A percentile compares a stretch with the other conserved stretches of the same genome.
Evolutionary conservation across 768 basidiomycete genomes (phyloP).

Genomic region (Auricularia cornea): DNA sequence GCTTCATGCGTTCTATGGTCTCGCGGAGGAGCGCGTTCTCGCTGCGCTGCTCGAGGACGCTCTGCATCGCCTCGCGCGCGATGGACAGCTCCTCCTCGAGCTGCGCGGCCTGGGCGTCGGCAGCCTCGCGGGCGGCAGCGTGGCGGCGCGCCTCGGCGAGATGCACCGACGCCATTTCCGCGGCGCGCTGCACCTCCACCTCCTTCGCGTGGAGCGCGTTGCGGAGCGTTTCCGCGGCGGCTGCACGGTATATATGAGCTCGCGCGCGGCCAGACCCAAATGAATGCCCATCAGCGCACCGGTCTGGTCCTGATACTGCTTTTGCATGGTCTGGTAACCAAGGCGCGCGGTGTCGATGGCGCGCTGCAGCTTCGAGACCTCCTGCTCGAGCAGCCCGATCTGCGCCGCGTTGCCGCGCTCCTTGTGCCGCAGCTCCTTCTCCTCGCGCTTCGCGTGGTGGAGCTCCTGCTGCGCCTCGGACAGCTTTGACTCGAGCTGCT

Average conservation of each 20-base stretch:
- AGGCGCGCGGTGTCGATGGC: slow-evolving; percentile 63
- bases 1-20: slow-evolving; percentile 90
- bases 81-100: slow-evolving; percentile 63
- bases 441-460: slow-evolving; percentile 74
- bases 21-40: slow-evolving; percentile 90
- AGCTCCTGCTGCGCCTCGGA: slow-evolving; percentile 77
- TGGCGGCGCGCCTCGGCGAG: slow-evolving; percentile 61
- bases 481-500: slow-evolving; percentile 65
- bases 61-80: slow-evolving; percentile 63
- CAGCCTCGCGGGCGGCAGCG: slow-evolving; percentile 55
- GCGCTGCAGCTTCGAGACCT: slow-evolving; percentile 68
- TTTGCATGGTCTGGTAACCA: slow-evolving; percentile 69
- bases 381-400: slow-evolving; percentile 65
- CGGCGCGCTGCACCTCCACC: slow-evolving; percentile 55
- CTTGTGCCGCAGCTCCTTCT: slow-evolving; percentile 84
- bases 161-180: slow-evolving; percentile 51
- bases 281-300: too few species aligned
- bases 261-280: too few species aligned
- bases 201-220: slow-evolving; percentile 68
- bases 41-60: slow-evolving; percentile 87
- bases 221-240: slow-evolving; percentile 71
- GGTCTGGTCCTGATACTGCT: slow-evolving; percentile 85
- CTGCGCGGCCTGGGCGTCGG: slow-evolving; percentile 59
- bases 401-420: slow-evolving; percentile 67
- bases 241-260: slow-evolving; percentile 17